Percentiles rank a stretch among this genome's conserved stretches.
These are phyloP conservation scores for Aspergillus aculeatinus DNA, from an alignment of 2,329 filamentous ascomycete species.

Conservation along the genomic window DNA sequence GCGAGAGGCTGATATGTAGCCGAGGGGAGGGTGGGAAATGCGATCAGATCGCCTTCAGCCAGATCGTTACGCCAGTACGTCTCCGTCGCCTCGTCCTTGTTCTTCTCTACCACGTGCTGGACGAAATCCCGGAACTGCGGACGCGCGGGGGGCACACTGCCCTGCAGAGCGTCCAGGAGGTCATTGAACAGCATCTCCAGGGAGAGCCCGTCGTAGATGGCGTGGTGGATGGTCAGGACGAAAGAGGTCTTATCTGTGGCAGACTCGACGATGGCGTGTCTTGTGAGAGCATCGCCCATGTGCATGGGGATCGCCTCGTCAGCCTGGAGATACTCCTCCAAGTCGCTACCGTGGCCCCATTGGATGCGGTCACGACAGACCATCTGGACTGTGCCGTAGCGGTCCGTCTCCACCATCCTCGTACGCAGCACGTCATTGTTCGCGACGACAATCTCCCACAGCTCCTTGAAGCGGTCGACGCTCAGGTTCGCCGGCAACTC, in stretches of 20 bases:
- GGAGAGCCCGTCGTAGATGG: constrained; percentile 43
- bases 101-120: constrained; percentile 41
- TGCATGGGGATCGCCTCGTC: constrained; percentile 19
- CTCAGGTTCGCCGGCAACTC: constrained; percentile 29
- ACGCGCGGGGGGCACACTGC: constrained; percentile 16
- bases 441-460: constrained; percentile 38
- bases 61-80: constrained; percentile 47
- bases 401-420: constrained; percentile 25
- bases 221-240: constrained; percentile 47
- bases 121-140: constrained; percentile 38
- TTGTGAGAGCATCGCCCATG: constrained; percentile 19
- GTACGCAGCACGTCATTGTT: constrained; percentile 43
- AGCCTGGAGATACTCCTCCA: constrained; percentile 15
- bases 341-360: constrained; percentile 20
- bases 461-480: constrained; percentile 34
- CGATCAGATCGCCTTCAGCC: constrained; percentile 38
- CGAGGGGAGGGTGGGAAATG: constrained; percentile 42
- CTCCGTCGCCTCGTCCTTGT: constrained; percentile 34
- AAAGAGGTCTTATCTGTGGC: constrained; percentile 27
- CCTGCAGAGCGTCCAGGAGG: constrained; percentile 8
- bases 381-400: constrained; percentile 26
- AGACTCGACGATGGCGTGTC: constrained; percentile 16
- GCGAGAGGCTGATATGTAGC: constrained; percentile 27
- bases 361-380: constrained; percentile 22
- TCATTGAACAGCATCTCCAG: constrained; percentile 15